These are phyloP conservation scores for Meripilus lineatus DNA, from an alignment of 1,284 basidiomycete genomes.

Conservation along the genomic window DNA sequence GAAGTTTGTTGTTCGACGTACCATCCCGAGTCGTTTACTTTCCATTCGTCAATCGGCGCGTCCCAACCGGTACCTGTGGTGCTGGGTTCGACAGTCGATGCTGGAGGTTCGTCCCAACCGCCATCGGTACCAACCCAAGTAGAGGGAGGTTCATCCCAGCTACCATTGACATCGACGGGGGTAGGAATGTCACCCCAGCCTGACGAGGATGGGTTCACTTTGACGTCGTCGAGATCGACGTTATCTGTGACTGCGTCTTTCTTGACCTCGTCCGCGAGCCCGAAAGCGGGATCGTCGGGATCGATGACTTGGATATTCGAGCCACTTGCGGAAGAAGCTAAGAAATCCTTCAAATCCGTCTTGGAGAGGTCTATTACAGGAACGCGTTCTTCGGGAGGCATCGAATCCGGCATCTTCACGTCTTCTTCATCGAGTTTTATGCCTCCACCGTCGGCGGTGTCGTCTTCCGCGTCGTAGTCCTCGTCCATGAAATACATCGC, in stretches of 20 bases:
- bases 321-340: conserved; percentile 8
- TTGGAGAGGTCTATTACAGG: background rate
- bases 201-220: conserved; percentile 3
- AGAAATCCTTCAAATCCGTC: conserved; percentile 3
- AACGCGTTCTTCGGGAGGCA: conserved; percentile 13
- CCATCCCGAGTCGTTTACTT: conserved; percentile 2
- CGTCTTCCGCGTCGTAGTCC: conserved; percentile 3
- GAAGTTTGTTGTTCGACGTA: conserved; percentile 13
- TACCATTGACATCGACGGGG: conserved; percentile 14
- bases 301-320: conserved; percentile 19
- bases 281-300: conserved; percentile 13
- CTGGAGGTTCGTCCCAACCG: conserved; percentile 10
- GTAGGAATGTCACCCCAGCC: background rate
- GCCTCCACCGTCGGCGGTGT: conserved; percentile 18
- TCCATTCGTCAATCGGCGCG: conserved; percentile 6
- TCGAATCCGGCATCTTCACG: conserved; percentile 4
- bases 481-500: conserved; percentile 10
- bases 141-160: background rate
- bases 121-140: background rate
- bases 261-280: conserved; percentile 1
- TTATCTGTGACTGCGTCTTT: conserved; percentile 12
- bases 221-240: conserved; percentile 13
- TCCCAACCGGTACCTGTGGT: conserved; percentile 10
- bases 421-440: conserved; percentile 15
- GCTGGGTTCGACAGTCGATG: too few species aligned